These are phyloP conservation scores for Athelia psychrophila DNA, from an alignment of 1,284 basidiomycete species.

Conservation along the genomic window DNA sequence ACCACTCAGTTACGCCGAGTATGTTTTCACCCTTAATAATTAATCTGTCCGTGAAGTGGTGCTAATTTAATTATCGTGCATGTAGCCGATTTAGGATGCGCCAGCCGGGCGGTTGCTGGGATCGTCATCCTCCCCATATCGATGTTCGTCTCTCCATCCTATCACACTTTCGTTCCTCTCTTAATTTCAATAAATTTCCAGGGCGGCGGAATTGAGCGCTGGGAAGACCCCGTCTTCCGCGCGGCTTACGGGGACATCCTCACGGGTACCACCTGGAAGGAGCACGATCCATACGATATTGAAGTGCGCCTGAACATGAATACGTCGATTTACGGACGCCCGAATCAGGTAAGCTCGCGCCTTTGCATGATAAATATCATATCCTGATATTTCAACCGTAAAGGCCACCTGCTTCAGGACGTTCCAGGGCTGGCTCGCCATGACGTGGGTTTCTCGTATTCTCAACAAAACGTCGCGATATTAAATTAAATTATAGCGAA, in stretches of 20 bases:
- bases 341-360: conserved; percentile 46
- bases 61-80: too few species aligned
- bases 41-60: too few species aligned
- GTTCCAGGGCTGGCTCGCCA: conserved; percentile 76
- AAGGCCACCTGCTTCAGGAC: conserved; percentile 73
- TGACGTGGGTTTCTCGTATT: too few species aligned
- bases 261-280: conserved; percentile 56
- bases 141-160: conserved; percentile 47
- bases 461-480: too few species aligned
- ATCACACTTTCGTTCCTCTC: neutral
- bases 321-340: conserved; percentile 58
- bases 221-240: conserved; percentile 77
- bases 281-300: conserved; percentile 71
- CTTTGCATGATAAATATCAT: neutral
- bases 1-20: conserved; percentile 76
- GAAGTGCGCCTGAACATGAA: conserved; percentile 59
- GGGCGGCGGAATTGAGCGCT: conserved; percentile 78
- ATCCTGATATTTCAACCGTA: conserved; percentile 5
- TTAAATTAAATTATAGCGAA: too few species aligned
- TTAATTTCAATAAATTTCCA: too few species aligned
- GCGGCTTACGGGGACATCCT: conserved; percentile 68
- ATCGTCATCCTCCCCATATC: conserved; percentile 71
- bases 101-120: conserved; percentile 69
- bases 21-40: too few species aligned
- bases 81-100: conserved; percentile 70